Evolutionary conservation across 495 filamentous ascomycete genomes (phyloP), one percentile per base, ranked within the genome.

Genomic region (Usnea hakonensis): DNA sequence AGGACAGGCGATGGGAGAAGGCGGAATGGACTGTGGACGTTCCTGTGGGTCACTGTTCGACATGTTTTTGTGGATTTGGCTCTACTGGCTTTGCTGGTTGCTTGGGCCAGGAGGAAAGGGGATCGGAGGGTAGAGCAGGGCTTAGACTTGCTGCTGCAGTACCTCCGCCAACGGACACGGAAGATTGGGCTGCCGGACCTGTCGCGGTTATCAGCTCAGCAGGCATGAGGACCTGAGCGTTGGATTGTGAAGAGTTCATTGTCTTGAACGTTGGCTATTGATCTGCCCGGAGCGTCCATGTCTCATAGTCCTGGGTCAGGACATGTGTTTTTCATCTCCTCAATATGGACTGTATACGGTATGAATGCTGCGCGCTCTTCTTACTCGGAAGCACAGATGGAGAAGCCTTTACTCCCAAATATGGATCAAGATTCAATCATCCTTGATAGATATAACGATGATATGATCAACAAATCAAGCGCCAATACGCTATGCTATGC

Each of bases 21-120:
- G 62, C 73, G 78, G 11, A 76, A 73, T 46, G 79, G 76, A 32
- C 60, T 90, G 21, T 79, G 78, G 64, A 80, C 86, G n/a, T 96
- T 86, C n/a, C 58, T 90, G 8, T 90, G 85, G 86, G 73, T 81
- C 54, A 71, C 79, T n/a, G 65, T 87, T 32, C 87, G 90, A 65
- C 91, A 96, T 70, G 68, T 95, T 23, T 70, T 87, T 28, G 76
- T 89, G 58, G 90, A 97, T 70, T 63, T 85, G 26, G 76, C 87
- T 6, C 62, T 97, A 17, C 76, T 96, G 44, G 82, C 81, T 5
- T 61, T 90, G 32, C 65, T 95, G 35, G 71, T 93, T 53, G 72
- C 95, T 26, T 96, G 87, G 86, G 85, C 96, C 83, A 78, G 91
- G 61, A 78, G 81, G 63, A 84, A 83, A 57, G 88, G 87, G 46